A percentile compares a stretch with the other conserved stretches of the same genome.
phyloP scores from a whole-genome alignment of 306 rosid species.

The Hippophae tibetana region DNA sequence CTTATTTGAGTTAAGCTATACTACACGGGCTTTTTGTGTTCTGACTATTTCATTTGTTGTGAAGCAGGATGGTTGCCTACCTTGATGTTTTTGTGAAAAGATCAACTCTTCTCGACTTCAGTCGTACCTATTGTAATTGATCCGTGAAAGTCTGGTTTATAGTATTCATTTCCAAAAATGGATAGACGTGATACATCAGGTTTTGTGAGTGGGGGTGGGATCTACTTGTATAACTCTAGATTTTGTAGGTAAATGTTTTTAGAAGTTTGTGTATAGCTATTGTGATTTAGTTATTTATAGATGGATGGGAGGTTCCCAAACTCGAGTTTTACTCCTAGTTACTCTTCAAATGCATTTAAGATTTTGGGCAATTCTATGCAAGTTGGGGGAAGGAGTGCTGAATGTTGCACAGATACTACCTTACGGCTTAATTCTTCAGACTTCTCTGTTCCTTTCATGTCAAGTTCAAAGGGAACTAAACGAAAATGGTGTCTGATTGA shows the following conservation, averaged over 20 bases:
- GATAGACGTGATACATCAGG: slow-evolving; percentile 96
- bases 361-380: slow-evolving; percentile 44
- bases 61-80: slow-evolving; percentile 51
- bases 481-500: slow-evolving; percentile 67
- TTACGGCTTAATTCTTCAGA: slow-evolving; percentile 70
- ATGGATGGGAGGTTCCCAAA: slow-evolving; percentile 59
- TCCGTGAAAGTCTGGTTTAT: slow-evolving; percentile 26
- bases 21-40: slow-evolving; percentile 5
- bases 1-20: slow-evolving; percentile 6
- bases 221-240: slow-evolving; percentile 32
- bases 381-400: slow-evolving; percentile 36
- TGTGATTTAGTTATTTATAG: slow-evolving; percentile 26
- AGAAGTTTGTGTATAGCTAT: slow-evolving; percentile 29
- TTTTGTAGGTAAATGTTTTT: slow-evolving; percentile 36
- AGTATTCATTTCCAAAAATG: slow-evolving; percentile 36
- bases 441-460: slow-evolving; percentile 26
- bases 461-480: slow-evolving; percentile 56
- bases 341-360: slow-evolving; percentile 59
- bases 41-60: slow-evolving; percentile 21
- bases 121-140: slow-evolving; percentile 32
- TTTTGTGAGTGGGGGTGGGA: slow-evolving; percentile 93
- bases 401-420: slow-evolving; percentile 47
- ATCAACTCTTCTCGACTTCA: slow-evolving; percentile 28
- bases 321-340: slow-evolving; percentile 47
- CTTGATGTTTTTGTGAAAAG: slow-evolving; percentile 24